Evolutionary conservation across 2,329 filamentous ascomycete genomes (phyloP).

Genomic region (Sclerotinia nivalis): DNA sequence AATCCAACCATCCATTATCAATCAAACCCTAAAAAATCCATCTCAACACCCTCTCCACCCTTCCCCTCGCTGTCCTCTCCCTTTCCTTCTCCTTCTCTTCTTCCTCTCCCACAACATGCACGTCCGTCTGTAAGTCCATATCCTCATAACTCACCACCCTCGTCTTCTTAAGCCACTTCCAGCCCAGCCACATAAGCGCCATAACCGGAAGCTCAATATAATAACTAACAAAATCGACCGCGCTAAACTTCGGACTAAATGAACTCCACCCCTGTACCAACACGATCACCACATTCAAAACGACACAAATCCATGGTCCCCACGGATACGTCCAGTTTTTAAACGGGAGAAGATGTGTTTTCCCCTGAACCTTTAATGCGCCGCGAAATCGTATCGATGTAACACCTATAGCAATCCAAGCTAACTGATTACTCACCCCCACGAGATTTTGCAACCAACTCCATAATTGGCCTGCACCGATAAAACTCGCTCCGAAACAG

Average conservation of each 20-base stretch:
- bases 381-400: constrained; percentile 65
- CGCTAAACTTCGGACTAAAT: constrained; percentile 59
- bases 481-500: constrained; percentile 65
- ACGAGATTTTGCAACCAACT: constrained; percentile 68
- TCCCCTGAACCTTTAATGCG: constrained; percentile 57
- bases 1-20: too few relatives aligned
- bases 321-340: constrained; percentile 67
- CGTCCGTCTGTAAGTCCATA: constrained; percentile 55
- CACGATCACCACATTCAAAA: constrained; percentile 60
- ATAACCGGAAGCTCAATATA: constrained; percentile 65
- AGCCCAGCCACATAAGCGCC: constrained; percentile 54
- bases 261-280: constrained; percentile 64
- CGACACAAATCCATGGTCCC: constrained; percentile 57
- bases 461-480: constrained; percentile 65
- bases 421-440: constrained; percentile 66
- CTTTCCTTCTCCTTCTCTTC: constrained; percentile 34
- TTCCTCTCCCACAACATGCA: constrained; percentile 41
- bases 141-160: constrained; percentile 47
- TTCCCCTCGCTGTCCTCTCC: constrained; percentile 36
- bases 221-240: constrained; percentile 62
- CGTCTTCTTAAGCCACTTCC: constrained; percentile 55
- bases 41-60: constrained; percentile 33
- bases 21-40: constrained; percentile 35
- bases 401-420: constrained; percentile 65
- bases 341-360: constrained; percentile 62